Base-by-base conservation (phyloP, 2,329 filamentous ascomycete genomes). In the Cytospora chrysosperma region DNA sequence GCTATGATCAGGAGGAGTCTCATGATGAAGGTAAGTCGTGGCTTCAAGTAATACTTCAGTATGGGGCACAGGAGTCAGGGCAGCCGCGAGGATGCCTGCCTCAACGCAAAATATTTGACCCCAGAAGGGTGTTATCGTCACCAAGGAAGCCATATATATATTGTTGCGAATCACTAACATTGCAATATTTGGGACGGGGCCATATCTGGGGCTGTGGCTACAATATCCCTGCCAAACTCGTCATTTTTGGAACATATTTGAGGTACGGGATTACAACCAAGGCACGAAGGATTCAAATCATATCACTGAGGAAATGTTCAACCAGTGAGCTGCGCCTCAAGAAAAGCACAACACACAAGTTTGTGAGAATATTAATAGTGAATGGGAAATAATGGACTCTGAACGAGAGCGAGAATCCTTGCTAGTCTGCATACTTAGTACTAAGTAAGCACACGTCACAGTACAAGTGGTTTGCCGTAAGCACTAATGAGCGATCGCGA, bases 331-430 rank as follows among this genome's bases (percentile, higher is more conserved):
- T n/a, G n/a, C n/a, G n/a, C n/a, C n/a, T n/a, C n/a, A n/a, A n/a
- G n/a, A n/a, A n/a, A n/a, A n/a, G n/a, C n/a, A n/a, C n/a, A n/a
- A n/a, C n/a, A n/a, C n/a, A n/a, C n/a, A n/a, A n/a, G n/a, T n/a
- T n/a, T n/a, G n/a, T n/a, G n/a, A n/a, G n/a, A n/a, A n/a, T n/a
- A n/a, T n/a, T 17, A 40, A 17, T n/a, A n/a, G 37, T 32, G 10
- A 32, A 10, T 12, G 34, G 32, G 17, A 47, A n/a, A 47, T 47
- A 47, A n/a, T 47, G 40, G 40, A n/a, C n/a, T n/a, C 28, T 55
- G 21, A 55, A 55, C 52, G 52, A 55, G 52, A 55, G 52, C 52
- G 52, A 55, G 52, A 3, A 55, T 21, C 52, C 52, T 13, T 30
- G 52, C 52, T 21, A n/a, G 52, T 28, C 28, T 34, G 28, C 51